phyloP scores from a whole-genome alignment of 768 basidiomycete genomes.

The Phlegmacium glaucopus region DNA sequence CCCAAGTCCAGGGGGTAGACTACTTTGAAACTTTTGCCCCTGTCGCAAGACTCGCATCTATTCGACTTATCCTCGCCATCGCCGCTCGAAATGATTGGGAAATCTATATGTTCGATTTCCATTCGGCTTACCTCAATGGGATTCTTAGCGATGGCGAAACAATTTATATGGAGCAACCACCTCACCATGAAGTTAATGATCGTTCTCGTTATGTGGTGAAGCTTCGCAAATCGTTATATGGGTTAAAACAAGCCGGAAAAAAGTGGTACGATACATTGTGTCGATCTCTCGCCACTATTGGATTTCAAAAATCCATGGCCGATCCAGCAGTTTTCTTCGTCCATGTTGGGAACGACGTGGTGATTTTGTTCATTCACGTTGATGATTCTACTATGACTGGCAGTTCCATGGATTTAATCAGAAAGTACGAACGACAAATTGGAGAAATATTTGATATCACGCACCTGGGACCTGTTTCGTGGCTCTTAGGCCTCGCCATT shows the following conservation, averaged over 20 bases:
- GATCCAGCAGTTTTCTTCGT: slow-evolving; percentile 2
- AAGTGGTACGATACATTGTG: slow-evolving; percentile 3
- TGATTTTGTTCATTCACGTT: slow-evolving; percentile 1
- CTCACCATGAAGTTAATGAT: neutral
- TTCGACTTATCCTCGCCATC: slow-evolving; percentile 1
- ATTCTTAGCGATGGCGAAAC: neutral
- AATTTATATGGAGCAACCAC: slow-evolving; percentile 1
- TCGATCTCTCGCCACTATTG: neutral
- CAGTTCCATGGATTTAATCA: neutral
- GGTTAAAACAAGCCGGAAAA: slow-evolving; percentile 3
- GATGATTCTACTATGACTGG: neutral
- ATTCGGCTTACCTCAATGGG: slow-evolving; percentile 1
- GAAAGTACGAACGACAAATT: neutral
- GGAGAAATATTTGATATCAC: neutral
- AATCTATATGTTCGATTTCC: neutral
- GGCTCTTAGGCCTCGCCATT: slow-evolving; percentile 2
- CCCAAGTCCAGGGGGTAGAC: slow-evolving; percentile 5
- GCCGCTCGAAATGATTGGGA: neutral
- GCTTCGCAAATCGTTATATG: slow-evolving; percentile 2
- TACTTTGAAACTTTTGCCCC: slow-evolving; percentile 8
- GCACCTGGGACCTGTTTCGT: slow-evolving; percentile 1
- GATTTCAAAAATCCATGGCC: neutral
- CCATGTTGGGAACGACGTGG: neutral
- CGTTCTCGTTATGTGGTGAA: neutral
- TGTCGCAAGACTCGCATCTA: neutral